A percentile compares a stretch with the other conserved stretches of the same genome.
phyloP scores from a whole-genome alignment of 805 yeast species.

The Wickerhamiella australiensis region DNA sequence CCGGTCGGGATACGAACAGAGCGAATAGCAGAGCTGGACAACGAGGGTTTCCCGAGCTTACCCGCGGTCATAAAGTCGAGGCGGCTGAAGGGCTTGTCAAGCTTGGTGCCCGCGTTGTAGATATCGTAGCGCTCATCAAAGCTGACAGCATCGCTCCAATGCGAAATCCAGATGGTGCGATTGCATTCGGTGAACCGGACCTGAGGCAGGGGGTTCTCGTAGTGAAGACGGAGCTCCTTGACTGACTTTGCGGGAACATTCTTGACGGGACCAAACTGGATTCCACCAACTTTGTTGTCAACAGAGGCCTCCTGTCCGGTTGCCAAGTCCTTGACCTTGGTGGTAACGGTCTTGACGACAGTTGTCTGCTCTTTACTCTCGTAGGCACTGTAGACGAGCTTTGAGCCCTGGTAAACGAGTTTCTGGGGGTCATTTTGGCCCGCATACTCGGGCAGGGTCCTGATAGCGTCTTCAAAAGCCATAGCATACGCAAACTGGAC shows the following conservation, averaged over 20 bases:
- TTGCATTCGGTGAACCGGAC: constrained; percentile 46
- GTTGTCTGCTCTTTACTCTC: constrained; percentile 38
- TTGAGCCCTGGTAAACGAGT: constrained; percentile 41
- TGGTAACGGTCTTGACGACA: constrained; percentile 34
- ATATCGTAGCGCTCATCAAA: constrained; percentile 80
- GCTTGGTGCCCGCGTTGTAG: constrained; percentile 59
- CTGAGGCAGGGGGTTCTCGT: constrained; percentile 54
- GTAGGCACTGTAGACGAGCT: constrained; percentile 52
- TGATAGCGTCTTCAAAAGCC: constrained; percentile 37
- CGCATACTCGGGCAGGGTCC: constrained; percentile 55
- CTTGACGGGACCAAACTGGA: constrained; percentile 45
- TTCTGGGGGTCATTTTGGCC: constrained; percentile 50
- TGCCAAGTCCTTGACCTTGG: constrained; percentile 37
- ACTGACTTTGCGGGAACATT: constrained; percentile 36
- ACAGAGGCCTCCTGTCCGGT: constrained; percentile 21
- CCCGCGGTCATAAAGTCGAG: constrained; percentile 46
- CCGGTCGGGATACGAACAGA: constrained; percentile 49
- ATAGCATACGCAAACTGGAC: constrained; percentile 39
- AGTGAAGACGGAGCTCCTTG: constrained; percentile 44
- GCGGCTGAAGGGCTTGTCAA: constrained; percentile 55
- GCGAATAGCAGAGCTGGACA: constrained; percentile 47
- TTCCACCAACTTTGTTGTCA: constrained; percentile 19
- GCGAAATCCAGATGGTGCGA: constrained; percentile 82
- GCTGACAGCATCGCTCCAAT: constrained; percentile 58
- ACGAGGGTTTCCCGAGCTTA: constrained; percentile 33